phyloP scores from a whole-genome alignment of 1,284 basidiomycete genomes.

The Ganoderma meredithae region DNA sequence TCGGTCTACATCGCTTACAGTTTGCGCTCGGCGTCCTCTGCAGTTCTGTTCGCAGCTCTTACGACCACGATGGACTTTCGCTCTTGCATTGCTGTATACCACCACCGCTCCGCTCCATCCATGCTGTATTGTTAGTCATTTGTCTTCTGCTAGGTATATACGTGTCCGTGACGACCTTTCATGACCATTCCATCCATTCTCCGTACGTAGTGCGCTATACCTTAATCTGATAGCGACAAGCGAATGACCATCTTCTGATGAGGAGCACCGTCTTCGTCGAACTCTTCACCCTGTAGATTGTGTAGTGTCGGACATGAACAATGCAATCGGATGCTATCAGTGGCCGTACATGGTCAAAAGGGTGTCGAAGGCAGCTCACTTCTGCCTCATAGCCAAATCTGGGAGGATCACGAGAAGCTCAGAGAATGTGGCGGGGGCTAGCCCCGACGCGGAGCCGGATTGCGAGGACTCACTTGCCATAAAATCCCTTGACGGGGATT shows the following conservation, averaged over 20 bases:
- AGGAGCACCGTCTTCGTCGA: constrained; percentile 82
- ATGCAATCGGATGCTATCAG: constrained; percentile 26
- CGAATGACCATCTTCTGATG: constrained; percentile 78
- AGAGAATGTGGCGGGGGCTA: constrained; percentile 20
- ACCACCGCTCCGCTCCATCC: constrained; percentile 32
- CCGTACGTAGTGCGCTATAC: constrained; percentile 25
- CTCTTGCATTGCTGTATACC: constrained; percentile 43
- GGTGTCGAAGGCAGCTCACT: constrained; percentile 50
- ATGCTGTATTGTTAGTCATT: constrained; percentile 48
- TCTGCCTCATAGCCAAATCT: constrained; percentile 77
- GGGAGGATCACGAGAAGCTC: constrained; percentile 29
- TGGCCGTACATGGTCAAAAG: constrained; percentile 2
- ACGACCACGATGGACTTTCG: constrained; percentile 37
- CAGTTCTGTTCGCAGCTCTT: constrained; percentile 33
- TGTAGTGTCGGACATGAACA: constrained; percentile 25
- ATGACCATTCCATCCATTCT: constrained; percentile 28
- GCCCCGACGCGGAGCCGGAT: constrained; percentile 23
- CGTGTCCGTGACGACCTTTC: constrained; percentile 32
- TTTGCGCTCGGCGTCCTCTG: constrained; percentile 20
- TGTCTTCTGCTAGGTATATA: constrained; percentile 36
- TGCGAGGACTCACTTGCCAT: constrained; percentile 64
- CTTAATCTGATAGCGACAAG: constrained; percentile 50
- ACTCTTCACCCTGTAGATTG: constrained; percentile 66
- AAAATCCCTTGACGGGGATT: constrained; percentile 73
- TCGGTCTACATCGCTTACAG: constrained; percentile 23